Base-by-base conservation (phyloP, 345 rosid genomes). In the Hevea brasiliensis region DNA sequence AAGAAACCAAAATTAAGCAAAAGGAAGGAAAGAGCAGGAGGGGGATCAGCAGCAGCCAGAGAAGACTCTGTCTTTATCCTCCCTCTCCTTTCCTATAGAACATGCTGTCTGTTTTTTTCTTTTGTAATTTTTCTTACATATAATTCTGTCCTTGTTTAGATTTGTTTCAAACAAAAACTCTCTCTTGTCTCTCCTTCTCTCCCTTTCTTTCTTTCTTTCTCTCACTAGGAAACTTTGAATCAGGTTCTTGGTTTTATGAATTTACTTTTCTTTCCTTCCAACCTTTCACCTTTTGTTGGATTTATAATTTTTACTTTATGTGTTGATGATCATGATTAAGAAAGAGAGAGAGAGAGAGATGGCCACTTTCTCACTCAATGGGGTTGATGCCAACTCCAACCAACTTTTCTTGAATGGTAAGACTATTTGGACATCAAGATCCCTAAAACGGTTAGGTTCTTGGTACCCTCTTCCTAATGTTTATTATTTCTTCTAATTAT, bases 311-410 rank as follows among this genome's bases (percentile, higher is more conserved):
- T 45, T 54, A 11, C 23, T 32, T 66, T 61, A 59, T 67, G 59
- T 48, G 29, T 63, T 42, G 53, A 40, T 10, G 64, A 68, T 71
- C 62, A 68, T 79, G 59, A 73, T 80, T 59, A 78, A 62, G 78
- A 72, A 69, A 65, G 72, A 80, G 76, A 71, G 50, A 11, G 40
- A 53, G 78, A 32, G 73, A 50, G 65, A 55, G 24, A 70, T 91
- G 85, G 77, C 84, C 88, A 80, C 86, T 81, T 84, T 84, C 50
- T 81, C 86, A 87, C 87, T 87, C 91, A 80, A 87, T 63, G 79
- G 74, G 65, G 74, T 24, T n/a, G 68, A 27, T 26, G 37, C 65
- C 76, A 77, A 79, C 86, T 83, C 76, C 85, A 80, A 77, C 83
- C 4, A 79, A 74, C 87, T 65, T 87, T 85, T 77, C 89, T 87